Percentiles rank a stretch among this genome's conserved stretches.
Conservation (phyloP, 306 rosid genomes). For the Hippophae rhamnoides region DNA sequence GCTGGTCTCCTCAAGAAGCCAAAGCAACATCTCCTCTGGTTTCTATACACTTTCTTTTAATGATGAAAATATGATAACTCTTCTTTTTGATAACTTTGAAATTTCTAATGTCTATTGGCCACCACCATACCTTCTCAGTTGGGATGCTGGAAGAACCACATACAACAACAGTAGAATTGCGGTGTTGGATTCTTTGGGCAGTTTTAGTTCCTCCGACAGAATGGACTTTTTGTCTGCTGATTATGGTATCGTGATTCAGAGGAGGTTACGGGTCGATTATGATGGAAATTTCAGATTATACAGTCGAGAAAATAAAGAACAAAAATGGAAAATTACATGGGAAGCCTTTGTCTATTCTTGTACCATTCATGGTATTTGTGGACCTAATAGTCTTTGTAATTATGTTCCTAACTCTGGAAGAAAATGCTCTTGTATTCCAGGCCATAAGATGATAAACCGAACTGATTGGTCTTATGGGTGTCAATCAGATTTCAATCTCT, state of each 20-base stretch:
- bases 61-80: conserved; percentile 36
- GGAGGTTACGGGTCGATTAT: conserved; percentile 35
- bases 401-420: conserved; percentile 9
- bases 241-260: conserved; percentile 23
- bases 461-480: conserved; percentile 22
- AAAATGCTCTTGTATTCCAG: conserved; percentile 16
- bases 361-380: conserved; percentile 36
- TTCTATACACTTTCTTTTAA: conserved; percentile 37
- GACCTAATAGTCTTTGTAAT: conserved; percentile 15
- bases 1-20: conserved; percentile 42
- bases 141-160: conserved; percentile 25
- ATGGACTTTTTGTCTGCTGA: conserved; percentile 30
- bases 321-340: conserved; percentile 38
- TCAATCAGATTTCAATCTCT: conserved; percentile 14
- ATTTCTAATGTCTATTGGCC: conserved; percentile 52
- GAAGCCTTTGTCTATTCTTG: conserved; percentile 36
- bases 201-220: conserved; percentile 39
- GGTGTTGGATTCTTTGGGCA: conserved; percentile 28
- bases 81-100: conserved; percentile 41
- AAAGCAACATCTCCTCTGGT: conserved; percentile 37
- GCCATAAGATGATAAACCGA: conserved; percentile 1
- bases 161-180: conserved; percentile 42
- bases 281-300: conserved; percentile 49
- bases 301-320: conserved; percentile 20
- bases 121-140: conserved; percentile 26